phyloP scores from a whole-genome alignment of 108 stramenopile genomes.

The Skeletonema tropicum region DNA sequence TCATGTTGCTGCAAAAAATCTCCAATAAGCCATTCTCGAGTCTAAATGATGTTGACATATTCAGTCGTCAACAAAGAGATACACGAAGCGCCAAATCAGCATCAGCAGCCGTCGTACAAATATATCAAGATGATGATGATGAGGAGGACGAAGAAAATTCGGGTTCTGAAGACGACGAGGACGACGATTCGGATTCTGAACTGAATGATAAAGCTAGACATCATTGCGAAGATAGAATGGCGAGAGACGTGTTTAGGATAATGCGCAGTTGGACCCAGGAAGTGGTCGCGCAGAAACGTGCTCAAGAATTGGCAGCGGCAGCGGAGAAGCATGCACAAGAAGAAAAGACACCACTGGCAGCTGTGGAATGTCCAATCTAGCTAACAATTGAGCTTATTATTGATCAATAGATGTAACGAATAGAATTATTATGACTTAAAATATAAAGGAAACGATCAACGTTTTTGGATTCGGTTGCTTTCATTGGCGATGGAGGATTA shows the following conservation, averaged over 20 bases:
- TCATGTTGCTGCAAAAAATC: constrained; percentile 3
- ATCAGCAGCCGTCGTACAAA: neutral
- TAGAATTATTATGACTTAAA: too few relatives aligned
- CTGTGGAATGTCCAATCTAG: too few relatives aligned
- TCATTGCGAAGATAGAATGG: neutral
- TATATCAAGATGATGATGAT: neutral
- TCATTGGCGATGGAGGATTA: too few relatives aligned
- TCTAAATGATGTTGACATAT: constrained; percentile 19
- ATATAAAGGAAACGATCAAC: too few relatives aligned
- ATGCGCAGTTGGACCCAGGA: neutral
- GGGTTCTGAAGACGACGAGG: neutral
- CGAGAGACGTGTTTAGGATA: neutral
- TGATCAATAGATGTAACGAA: too few relatives aligned
- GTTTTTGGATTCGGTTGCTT: too few relatives aligned
- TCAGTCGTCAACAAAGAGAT: neutral
- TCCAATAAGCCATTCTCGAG: neutral
- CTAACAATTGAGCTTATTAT: too few relatives aligned
- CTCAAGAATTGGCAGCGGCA: neutral
- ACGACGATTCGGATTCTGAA: neutral
- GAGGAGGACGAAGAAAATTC: neutral
- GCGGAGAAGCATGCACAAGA: neutral
- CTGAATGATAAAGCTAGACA: neutral
- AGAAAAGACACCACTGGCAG: neutral
- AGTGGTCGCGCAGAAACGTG: neutral
- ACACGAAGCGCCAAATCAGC: neutral